phyloP scores from a whole-genome alignment of 352 stramenopile species.

The Globisporangium echinulatum region DNA sequence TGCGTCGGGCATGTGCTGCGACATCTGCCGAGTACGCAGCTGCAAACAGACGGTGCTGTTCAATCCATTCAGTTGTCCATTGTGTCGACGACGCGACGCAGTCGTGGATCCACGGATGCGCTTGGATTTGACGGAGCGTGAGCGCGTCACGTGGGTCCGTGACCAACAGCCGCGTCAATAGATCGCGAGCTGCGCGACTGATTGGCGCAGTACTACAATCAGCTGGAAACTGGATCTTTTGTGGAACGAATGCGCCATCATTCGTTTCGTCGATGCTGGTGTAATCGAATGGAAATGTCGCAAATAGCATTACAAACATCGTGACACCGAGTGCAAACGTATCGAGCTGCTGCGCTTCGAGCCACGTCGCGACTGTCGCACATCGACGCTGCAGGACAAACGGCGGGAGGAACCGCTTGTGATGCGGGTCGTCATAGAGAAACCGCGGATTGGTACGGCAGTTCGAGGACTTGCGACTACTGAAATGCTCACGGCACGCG shows the following conservation, averaged over 20 bases:
- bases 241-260: constrained; percentile 21
- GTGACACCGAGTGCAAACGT: constrained; percentile 69
- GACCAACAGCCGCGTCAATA: constrained; percentile 50
- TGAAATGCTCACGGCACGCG: constrained; percentile 6
- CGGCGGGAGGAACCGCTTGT: constrained; percentile 59
- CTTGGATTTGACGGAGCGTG: constrained; percentile 48
- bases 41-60: constrained; percentile 37
- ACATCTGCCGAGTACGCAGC: constrained; percentile 38
- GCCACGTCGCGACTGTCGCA: constrained; percentile 34
- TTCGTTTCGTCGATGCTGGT: constrained; percentile 18
- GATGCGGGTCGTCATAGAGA: constrained; percentile 53
- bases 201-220: neutral
- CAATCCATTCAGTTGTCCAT: constrained; percentile 40
- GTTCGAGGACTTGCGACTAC: neutral
- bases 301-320: constrained; percentile 63
- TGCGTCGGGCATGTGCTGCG: constrained; percentile 18
- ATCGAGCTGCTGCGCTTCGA: constrained; percentile 59
- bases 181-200: constrained; percentile 62
- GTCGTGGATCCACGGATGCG: constrained; percentile 62
- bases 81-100: constrained; percentile 33
- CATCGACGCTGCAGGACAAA: constrained; percentile 32
- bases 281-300: constrained; percentile 43
- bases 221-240: constrained; percentile 25
- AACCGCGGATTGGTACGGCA: constrained; percentile 12
- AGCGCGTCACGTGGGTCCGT: constrained; percentile 42